Conservation (phyloP, 192 early-diverging fungal species). For the Oehlia diaphana region DNA sequence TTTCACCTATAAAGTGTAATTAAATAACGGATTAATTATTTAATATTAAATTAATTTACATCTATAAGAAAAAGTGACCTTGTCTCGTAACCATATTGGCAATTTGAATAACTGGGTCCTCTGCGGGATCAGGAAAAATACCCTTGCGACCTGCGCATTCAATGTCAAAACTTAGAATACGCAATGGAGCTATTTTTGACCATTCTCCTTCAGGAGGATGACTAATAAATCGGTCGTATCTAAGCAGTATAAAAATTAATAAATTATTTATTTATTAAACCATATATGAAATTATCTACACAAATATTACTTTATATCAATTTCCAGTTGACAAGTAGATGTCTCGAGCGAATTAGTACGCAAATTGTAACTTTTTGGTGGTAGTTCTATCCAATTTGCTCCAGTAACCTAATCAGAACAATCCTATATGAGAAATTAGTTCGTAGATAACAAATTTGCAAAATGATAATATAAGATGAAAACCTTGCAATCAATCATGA, state of each 20-base stretch:
- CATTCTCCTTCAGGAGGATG: constrained; percentile 89
- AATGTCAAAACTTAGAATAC: constrained; percentile 97
- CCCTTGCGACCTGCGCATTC: constrained; percentile 97
- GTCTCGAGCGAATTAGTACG: constrained; percentile 33
- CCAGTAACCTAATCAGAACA: constrained; percentile 59
- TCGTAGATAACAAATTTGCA: background rate
- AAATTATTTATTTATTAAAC: background rate
- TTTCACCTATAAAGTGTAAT: constrained; percentile 57
- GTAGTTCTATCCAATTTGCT: constrained; percentile 91
- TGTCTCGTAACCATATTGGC: constrained; percentile 92
- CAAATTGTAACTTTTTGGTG: constrained; percentile 68
- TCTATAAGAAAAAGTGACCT: constrained; percentile 38
- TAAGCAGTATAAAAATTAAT: constrained; percentile 18
- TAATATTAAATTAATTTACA: background rate
- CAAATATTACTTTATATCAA: constrained; percentile 59
- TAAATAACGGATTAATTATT: background rate
- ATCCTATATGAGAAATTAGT: background rate
- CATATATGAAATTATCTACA: background rate
- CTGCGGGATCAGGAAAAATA: constrained; percentile 88
- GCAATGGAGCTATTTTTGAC: constrained; percentile 90
- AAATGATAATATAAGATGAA: background rate
- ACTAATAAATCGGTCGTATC: constrained; percentile 75
- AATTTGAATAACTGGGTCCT: constrained; percentile 97
- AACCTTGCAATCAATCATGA: constrained; percentile 92
- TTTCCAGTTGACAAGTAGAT: constrained; percentile 79